Base-by-base conservation (phyloP, 345 rosid genomes). In the Salix dunnii region DNA sequence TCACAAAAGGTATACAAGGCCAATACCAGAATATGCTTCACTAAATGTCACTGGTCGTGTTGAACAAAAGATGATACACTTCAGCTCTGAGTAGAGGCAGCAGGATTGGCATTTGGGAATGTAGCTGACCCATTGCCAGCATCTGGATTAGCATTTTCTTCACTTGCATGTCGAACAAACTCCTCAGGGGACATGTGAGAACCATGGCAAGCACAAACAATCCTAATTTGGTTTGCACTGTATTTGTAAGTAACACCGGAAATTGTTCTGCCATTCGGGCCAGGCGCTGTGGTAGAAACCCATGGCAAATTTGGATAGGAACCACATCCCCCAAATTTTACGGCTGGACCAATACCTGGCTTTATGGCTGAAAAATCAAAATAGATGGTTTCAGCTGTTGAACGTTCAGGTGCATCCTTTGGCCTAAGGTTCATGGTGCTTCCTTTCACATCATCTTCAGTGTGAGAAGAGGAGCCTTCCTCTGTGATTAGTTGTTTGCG, bases 121-220 rank as follows among this genome's bases (percentile, higher is more conserved):
- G 88, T 75, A 1, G 91, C 81, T 81, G 87, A 80, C 72, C 89
- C 88, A 43, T 68, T 71, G 76, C 84, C 85, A 75, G 84, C 76
- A 20, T 92, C 96, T 0, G 89, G 87, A 74, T 82, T 81, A 33
- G 77, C 80, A 67, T 81, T 79, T 80, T 90, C 97, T 51, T 92
- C 97, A 16, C 87, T 91, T 63, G 99, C 99, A 46, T 96, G 99
- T 64, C 87, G 80, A 33, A 92, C 90, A 86, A 96, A 96, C 82
- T 96, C 99, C 81, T 96, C 98, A 1, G 97, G 98, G 38, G 90
- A 87, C 98, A 94, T 85, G 76, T 96, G 99, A 5, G 78, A 71
- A 72, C 99, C 88, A n/a, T 96, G 99, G 77, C 99, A 96, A 79
- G 98, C 99, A 31, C 99, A 96, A 16, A 96, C 99, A 10, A 96